Conservation (phyloP, 2,329 filamentous ascomycete genomes). For the Diaporthe ampelina region DNA sequence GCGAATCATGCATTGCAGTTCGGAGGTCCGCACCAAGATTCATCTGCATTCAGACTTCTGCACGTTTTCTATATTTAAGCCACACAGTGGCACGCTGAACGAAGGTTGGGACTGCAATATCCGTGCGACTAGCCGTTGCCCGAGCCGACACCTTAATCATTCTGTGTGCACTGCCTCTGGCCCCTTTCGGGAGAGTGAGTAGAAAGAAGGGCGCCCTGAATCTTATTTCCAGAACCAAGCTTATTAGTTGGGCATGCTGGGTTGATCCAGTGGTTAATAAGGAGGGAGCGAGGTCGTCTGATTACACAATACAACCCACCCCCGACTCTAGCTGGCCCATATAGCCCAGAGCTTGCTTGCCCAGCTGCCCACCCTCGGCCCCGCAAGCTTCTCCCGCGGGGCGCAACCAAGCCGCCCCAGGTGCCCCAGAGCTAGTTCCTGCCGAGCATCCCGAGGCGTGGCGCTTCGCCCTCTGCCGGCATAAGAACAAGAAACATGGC, state of each 20-base stretch:
- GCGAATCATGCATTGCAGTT: constrained; percentile 18
- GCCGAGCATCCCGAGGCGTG: constrained; percentile 25
- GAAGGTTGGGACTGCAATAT: not conserved
- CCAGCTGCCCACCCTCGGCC: not conserved
- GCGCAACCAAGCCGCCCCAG: not conserved
- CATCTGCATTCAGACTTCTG: constrained; percentile 3
- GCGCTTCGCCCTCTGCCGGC: constrained; percentile 25
- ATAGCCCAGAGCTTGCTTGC: not conserved
- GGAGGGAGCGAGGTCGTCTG: constrained; percentile 7
- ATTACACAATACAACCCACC: not conserved
- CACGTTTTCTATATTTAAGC: constrained; percentile 30
- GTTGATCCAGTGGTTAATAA: constrained; percentile 3
- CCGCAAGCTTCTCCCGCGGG: not conserved
- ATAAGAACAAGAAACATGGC: constrained; percentile 24
- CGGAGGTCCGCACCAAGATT: constrained; percentile 21
- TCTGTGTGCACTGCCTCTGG: too few relatives aligned
- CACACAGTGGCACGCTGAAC: too few relatives aligned
- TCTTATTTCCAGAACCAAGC: not conserved
- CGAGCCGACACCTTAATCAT: constrained; percentile 2
- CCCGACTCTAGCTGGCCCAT: not conserved
- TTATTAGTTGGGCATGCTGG: not conserved
- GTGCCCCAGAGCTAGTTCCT: constrained; percentile 4
- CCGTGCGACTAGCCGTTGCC: not conserved
- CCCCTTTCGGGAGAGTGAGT: too few relatives aligned
- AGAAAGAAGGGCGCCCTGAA: not conserved